phyloP scores from a whole-genome alignment of 371 early-diverging fungal species.

The Rhizopus arrhizus region DNA sequence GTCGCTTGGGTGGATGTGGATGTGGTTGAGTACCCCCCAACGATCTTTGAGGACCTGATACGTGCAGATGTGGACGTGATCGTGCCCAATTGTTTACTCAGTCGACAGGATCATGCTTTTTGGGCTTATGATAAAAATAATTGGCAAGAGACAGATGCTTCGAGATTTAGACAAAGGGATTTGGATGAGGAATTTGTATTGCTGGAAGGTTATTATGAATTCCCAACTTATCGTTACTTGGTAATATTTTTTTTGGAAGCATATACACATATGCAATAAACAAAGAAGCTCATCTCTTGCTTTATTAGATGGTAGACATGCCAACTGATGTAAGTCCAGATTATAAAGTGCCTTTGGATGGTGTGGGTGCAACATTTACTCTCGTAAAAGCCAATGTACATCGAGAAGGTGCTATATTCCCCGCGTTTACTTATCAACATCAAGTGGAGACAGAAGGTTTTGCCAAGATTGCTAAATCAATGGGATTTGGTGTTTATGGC shows the following conservation, averaged over 20 bases:
- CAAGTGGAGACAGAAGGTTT: conserved; percentile 80
- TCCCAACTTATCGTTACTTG: conserved; percentile 43
- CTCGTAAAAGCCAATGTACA: conserved; percentile 69
- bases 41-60: conserved; percentile 59
- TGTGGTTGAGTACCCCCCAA: conserved; percentile 57
- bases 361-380: conserved; percentile 51
- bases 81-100: conserved; percentile 62
- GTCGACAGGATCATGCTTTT: conserved; percentile 40
- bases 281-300: neutral
- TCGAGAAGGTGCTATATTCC: conserved; percentile 70
- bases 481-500: conserved; percentile 54
- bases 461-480: conserved; percentile 71
- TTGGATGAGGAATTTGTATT: conserved; percentile 51
- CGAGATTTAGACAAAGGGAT: conserved; percentile 51
- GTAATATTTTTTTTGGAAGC: conserved; percentile 3
- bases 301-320: conserved; percentile 48
- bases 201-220: conserved; percentile 51
- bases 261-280: too few relatives aligned
- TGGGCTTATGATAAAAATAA: conserved; percentile 70
- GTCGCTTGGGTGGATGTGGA: conserved; percentile 67
- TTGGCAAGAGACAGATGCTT: conserved; percentile 64
- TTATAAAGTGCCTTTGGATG: conserved; percentile 39
- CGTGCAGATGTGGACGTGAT: conserved; percentile 65
- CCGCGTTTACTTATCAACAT: conserved; percentile 64
- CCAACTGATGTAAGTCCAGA: conserved; percentile 38